These are phyloP conservation scores for Zymoseptoria pseudotritici DNA, from an alignment of 2,329 filamentous ascomycete genomes.

Conservation along the genomic window DNA sequence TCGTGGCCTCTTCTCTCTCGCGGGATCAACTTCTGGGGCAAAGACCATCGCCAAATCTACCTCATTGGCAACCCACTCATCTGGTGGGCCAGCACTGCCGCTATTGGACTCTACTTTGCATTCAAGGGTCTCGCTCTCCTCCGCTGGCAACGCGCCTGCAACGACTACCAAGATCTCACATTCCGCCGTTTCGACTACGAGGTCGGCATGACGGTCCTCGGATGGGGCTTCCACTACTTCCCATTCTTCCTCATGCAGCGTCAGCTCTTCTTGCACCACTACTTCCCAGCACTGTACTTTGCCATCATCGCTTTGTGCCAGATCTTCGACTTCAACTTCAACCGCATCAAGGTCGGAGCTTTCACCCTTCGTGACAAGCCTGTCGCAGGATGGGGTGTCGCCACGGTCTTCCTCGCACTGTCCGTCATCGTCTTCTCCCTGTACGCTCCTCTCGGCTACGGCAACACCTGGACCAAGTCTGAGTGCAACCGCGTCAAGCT, in stretches of 20 bases:
- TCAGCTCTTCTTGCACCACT: constrained; percentile 96
- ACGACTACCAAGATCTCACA: constrained; percentile 70
- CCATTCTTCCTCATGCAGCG: constrained; percentile 98
- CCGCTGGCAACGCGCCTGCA: constrained; percentile 88
- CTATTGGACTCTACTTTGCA: constrained; percentile 65
- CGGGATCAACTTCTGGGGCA: constrained; percentile 99
- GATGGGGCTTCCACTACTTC: constrained; percentile 98
- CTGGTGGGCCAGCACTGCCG: constrained; percentile 82
- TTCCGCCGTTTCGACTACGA: constrained; percentile 99
- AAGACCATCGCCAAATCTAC: constrained; percentile 89
- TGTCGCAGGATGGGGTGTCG: constrained; percentile 64
- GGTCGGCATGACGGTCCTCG: constrained; percentile 79
- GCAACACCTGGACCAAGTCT: constrained; percentile 84
- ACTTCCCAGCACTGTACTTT: constrained; percentile 95
- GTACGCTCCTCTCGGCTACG: constrained; percentile 86
- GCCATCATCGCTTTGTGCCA: constrained; percentile 84
- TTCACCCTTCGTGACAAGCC: constrained; percentile 56
- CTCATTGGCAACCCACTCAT: constrained; percentile 90
- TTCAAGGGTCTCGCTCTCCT: constrained; percentile 86
- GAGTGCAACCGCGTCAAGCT: constrained; percentile 85
- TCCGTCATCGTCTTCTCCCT: constrained; percentile 70
- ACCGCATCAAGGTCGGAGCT: constrained; percentile 53
- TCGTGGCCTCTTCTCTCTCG: constrained; percentile 89
- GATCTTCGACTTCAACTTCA: constrained; percentile 75
- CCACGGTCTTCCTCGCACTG: constrained; percentile 65